phyloP scores from a whole-genome alignment of 441 rosid species.

The Lepidium campestre region DNA sequence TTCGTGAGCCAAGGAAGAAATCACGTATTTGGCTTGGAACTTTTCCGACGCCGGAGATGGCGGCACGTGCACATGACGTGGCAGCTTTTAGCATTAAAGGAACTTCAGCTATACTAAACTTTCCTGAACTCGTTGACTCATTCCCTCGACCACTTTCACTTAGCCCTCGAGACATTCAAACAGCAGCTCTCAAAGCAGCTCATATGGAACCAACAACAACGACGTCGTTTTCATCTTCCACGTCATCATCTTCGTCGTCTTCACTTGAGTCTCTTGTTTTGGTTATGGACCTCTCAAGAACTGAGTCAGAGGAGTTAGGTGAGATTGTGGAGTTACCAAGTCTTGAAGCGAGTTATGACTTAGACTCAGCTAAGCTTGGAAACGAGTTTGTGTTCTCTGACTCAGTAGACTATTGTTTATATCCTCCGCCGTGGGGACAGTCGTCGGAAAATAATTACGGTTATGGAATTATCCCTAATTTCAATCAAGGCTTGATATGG shows the following conservation, averaged over 20 bases:
- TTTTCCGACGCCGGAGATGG: conserved; percentile 81
- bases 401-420: conserved; percentile 49
- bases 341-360: conserved; percentile 45
- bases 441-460: conserved; percentile 35
- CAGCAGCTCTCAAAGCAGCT: conserved; percentile 74
- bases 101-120: conserved; percentile 56
- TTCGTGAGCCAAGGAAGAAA: conserved; percentile 31
- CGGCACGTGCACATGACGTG: conserved; percentile 91
- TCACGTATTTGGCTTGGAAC: conserved; percentile 69
- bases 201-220: conserved; percentile 25
- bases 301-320: conserved; percentile 42
- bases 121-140: conserved; percentile 44
- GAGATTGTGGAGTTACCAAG: conserved; percentile 70
- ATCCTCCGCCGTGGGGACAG: conserved; percentile 37
- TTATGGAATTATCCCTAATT: conserved; percentile 17
- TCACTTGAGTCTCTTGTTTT: conserved; percentile 26
- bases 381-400: conserved; percentile 41
- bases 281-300: conserved; percentile 27
- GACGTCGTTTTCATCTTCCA: neutral
- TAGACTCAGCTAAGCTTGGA: conserved; percentile 7
- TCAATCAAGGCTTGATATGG: conserved; percentile 12
- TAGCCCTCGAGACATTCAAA: conserved; percentile 59
- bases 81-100: conserved; percentile 50
- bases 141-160: conserved; percentile 55
- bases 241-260: conserved; percentile 6